Conservation (phyloP, 352 stramenopile genomes). For the Globisporangium canariense region DNA sequence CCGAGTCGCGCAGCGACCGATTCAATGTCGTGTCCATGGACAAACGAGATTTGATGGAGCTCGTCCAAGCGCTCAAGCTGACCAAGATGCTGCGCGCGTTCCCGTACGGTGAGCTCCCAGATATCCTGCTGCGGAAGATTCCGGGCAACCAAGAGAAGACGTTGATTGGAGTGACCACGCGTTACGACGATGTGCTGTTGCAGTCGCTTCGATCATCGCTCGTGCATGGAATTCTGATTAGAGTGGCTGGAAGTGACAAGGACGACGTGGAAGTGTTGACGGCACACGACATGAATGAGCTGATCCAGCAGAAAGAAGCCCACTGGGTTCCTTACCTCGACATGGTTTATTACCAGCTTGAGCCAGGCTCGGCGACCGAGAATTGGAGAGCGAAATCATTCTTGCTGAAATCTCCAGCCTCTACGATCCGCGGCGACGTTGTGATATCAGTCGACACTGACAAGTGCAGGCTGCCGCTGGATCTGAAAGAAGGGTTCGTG, state of each 20-base stretch:
- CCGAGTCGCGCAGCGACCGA: constrained; percentile 37
- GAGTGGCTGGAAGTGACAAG: constrained; percentile 17
- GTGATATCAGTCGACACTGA: constrained; percentile 60
- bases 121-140: constrained; percentile 44
- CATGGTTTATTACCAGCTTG: constrained; percentile 54
- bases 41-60: constrained; percentile 40
- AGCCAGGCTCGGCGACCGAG: constrained; percentile 18
- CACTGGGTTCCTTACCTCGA: constrained; percentile 63
- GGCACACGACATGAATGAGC: constrained; percentile 48
- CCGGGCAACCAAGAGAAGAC: constrained; percentile 38
- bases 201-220: constrained; percentile 60
- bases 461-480: constrained; percentile 41
- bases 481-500: constrained; percentile 74
- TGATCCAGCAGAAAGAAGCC: constrained; percentile 33
- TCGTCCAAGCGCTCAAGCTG: constrained; percentile 40
- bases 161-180: constrained; percentile 38
- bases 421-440: constrained; percentile 42
- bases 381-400: constrained; percentile 52
- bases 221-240: constrained; percentile 56
- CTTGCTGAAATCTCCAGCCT: constrained; percentile 30
- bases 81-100: constrained; percentile 59
- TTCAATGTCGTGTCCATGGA: constrained; percentile 41
- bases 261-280: constrained; percentile 41
- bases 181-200: constrained; percentile 62
- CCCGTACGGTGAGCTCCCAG: constrained; percentile 57